phyloP scores from a whole-genome alignment of 2,329 filamentous ascomycete species.

The Monosporascus sp. region DNA sequence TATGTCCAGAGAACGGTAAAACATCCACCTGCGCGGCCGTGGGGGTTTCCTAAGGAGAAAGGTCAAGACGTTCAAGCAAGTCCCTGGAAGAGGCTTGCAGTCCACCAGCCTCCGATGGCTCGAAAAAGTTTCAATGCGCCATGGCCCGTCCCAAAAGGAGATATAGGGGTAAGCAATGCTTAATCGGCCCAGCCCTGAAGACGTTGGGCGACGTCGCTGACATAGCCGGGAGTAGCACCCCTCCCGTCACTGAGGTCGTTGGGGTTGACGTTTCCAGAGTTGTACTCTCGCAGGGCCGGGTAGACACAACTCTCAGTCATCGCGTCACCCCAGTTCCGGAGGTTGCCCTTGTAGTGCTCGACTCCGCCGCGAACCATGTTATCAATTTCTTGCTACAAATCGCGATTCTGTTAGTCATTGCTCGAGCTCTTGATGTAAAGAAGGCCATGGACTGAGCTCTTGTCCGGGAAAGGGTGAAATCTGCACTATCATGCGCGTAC shows the following conservation, averaged over 20 bases:
- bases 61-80: too few species aligned
- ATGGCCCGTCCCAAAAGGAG: too few species aligned
- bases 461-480: not conserved
- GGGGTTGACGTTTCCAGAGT: constrained; percentile 31
- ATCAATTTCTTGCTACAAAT: constrained; percentile 19
- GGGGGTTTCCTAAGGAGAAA: too few species aligned
- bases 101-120: too few species aligned
- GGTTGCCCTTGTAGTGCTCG: constrained; percentile 23
- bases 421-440: too few species aligned
- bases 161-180: not conserved
- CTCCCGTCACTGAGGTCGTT: constrained; percentile 28
- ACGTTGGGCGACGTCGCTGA: constrained; percentile 33
- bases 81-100: too few species aligned
- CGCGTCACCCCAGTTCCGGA: constrained; percentile 21
- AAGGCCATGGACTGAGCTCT: too few species aligned
- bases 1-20: too few species aligned
- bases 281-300: constrained; percentile 33
- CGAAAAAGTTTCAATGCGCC: too few species aligned
- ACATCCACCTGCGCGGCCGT: too few species aligned
- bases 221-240: constrained; percentile 32
- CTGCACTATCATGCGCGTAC: constrained; percentile 7
- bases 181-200: constrained; percentile 30
- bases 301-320: constrained; percentile 28
- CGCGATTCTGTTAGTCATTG: too few species aligned
- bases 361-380: constrained; percentile 26